A percentile compares a stretch with the other conserved stretches of the same genome.
Conservation (phyloP, 148 eudicot genomes). For the Heliosperma pusillum region DNA sequence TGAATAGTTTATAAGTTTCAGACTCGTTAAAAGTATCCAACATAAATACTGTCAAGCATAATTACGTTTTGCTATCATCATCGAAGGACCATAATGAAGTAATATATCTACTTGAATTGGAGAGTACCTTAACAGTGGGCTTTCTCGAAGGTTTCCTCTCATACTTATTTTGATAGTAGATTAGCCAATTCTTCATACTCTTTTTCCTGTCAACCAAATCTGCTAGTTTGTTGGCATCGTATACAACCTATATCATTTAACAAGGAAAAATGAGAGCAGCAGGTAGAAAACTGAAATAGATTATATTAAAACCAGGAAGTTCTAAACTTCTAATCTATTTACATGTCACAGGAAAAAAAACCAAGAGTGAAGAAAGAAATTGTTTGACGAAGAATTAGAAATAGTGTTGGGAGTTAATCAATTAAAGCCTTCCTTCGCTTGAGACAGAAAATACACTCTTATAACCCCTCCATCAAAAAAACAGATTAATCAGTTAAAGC, state of each 20-base stretch:
- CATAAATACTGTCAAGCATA: background rate
- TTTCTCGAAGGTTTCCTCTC: slow-evolving; percentile 60
- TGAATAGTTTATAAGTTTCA: background rate
- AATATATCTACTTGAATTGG: background rate
- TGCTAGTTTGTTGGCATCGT: slow-evolving; percentile 87
- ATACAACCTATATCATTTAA: slow-evolving; percentile 49
- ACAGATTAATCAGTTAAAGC: background rate
- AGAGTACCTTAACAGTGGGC: slow-evolving; percentile 71
- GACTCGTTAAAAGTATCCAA: background rate
- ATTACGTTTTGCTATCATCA: background rate
- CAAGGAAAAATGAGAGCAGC: background rate
- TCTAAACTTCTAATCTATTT: background rate
- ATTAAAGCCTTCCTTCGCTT: background rate
- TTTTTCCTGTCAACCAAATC: slow-evolving; percentile 73
- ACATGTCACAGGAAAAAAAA: background rate
- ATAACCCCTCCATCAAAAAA: background rate
- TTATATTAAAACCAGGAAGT: background rate
- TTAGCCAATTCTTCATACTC: slow-evolving; percentile 62
- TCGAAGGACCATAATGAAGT: background rate
- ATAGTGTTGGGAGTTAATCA: background rate
- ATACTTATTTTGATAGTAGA: slow-evolving; percentile 68
- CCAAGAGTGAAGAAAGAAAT: background rate
- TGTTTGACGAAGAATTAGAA: background rate
- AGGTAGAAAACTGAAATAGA: background rate
- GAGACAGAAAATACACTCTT: background rate